Evolutionary conservation across 225 moss, liverwort and hornwort genomes (phyloP), one percentile per base, ranked within the genome.

Genomic region (Pleurozium schreberi): DNA sequence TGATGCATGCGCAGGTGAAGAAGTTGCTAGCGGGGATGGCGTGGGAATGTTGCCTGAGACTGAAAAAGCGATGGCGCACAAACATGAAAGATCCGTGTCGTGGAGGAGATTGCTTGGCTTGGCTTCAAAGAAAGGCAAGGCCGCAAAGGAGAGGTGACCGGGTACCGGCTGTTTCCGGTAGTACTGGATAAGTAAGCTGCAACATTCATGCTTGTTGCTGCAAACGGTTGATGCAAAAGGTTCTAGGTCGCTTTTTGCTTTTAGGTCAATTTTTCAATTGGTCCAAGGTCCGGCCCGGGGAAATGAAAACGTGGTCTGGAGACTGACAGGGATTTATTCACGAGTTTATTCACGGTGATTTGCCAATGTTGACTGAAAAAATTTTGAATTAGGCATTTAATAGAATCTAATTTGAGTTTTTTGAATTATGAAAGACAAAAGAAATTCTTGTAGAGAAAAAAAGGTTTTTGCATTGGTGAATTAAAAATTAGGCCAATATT

Each of bases 121-220:
- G 63, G 64, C 11, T 52, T 78, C 40, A 58, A 80, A 11, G 80
- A 80, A 80, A 80, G 59, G n/a, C 49, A 33, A 26, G 14, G 25
- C 26, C 25, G 43, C 50, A 22, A 42, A 49, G 70, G 22, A 12
- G 10, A 14, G 67, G 74, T 66, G 42, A 84, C 92, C 84, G 84
- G 84, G 3, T 45, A 80, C 92, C 75, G 92, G 79, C 11, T 20
- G 40, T 17, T 73, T 52, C 86, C 86, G 47, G 84, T 86, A 42
- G 67, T 3, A 75, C 40, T 47, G 60, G 87, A 90, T 90, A 90
- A 92, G 84, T 90, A 90, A 92, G 84, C 88, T 58, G 85, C 89
- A 36, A 34, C 36, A 18, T 58, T 49, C 77, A 28, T 42, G 61
- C 33, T 81, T 33, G n/a, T 42, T 33, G 36, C 5, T 33, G 45